Evolutionary conservation across 495 filamentous ascomycete genomes (phyloP).

Genomic region (Coniosporium apollinis): DNA sequence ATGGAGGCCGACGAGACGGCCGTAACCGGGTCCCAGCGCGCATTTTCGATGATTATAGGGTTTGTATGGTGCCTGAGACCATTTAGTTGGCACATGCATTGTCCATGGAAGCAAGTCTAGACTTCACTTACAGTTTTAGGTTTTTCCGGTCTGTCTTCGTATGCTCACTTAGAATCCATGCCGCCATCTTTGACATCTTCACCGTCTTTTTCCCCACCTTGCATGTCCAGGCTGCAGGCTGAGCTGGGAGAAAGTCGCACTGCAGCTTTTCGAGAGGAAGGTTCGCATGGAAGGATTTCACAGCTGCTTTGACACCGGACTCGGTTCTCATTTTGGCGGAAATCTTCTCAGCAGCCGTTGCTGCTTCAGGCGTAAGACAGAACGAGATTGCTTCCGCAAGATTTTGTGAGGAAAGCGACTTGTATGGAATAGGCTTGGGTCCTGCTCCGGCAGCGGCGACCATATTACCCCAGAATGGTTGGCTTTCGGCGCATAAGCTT

Average conservation of each 20-base stretch:
- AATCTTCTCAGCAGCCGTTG: constrained; percentile 38
- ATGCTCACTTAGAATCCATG: no score
- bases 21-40: not conserved
- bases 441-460: constrained; percentile 56
- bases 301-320: constrained; percentile 45
- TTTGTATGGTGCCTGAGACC: not conserved
- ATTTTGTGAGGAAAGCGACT: constrained; percentile 42
- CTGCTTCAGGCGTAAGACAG: constrained; percentile 38
- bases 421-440: constrained; percentile 52
- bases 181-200: no score
- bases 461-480: constrained; percentile 75
- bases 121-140: no score
- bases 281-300: constrained; percentile 51
- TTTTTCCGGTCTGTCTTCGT: no score
- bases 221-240: constrained; percentile 54
- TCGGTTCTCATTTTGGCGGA: constrained; percentile 46
- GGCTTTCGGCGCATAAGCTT: no score
- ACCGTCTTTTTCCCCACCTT: no score
- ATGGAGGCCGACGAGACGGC: not conserved
- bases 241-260: constrained; percentile 46
- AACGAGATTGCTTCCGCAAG: constrained; percentile 45
- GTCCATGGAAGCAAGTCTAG: no score
- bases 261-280: constrained; percentile 41
- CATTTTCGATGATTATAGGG: not conserved
- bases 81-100: no score